Percentiles rank a stretch among this genome's conserved stretches.
Evolutionary conservation across 176 grass and related monocot genomes (phyloP).

Genomic region (Dactylis glomerata): DNA sequence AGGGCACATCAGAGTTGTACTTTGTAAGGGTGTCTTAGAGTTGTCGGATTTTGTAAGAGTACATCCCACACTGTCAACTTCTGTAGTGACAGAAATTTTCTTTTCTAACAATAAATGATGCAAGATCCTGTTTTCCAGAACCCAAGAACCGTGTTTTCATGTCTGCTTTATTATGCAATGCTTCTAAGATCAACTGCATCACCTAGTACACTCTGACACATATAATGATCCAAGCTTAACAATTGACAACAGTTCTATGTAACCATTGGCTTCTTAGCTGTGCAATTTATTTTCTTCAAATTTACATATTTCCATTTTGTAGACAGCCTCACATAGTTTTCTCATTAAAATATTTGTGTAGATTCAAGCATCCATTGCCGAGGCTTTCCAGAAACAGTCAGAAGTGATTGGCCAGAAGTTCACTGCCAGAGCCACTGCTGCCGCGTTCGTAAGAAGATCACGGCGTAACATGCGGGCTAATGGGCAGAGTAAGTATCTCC

Average conservation of each 20-base stretch:
- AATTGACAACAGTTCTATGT: background rate
- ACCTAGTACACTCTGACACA: background rate
- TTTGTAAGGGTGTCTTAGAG: background rate
- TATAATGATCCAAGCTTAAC: background rate
- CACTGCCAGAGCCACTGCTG: conserved; percentile 40
- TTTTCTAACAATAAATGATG: background rate
- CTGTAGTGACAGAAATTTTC: background rate
- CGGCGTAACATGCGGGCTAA: conserved; percentile 42
- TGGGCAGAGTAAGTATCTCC: conserved; percentile 29
- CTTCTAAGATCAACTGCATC: background rate
- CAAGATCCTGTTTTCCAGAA: background rate
- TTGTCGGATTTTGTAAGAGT: background rate
- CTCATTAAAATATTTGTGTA: conserved; percentile 32
- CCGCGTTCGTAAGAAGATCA: conserved; percentile 54
- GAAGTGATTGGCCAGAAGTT: conserved; percentile 62
- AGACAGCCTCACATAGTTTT: background rate
- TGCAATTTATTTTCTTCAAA: conserved; percentile 9
- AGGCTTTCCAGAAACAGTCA: conserved; percentile 62
- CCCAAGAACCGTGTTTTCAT: background rate
- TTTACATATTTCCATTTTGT: background rate
- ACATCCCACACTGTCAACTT: no score
- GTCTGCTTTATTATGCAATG: background rate
- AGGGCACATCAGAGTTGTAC: background rate
- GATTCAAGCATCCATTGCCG: conserved; percentile 87
- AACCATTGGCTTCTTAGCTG: background rate